phyloP scores from a whole-genome alignment of 495 filamentous ascomycete genomes.

The Delitschia confertaspora region DNA sequence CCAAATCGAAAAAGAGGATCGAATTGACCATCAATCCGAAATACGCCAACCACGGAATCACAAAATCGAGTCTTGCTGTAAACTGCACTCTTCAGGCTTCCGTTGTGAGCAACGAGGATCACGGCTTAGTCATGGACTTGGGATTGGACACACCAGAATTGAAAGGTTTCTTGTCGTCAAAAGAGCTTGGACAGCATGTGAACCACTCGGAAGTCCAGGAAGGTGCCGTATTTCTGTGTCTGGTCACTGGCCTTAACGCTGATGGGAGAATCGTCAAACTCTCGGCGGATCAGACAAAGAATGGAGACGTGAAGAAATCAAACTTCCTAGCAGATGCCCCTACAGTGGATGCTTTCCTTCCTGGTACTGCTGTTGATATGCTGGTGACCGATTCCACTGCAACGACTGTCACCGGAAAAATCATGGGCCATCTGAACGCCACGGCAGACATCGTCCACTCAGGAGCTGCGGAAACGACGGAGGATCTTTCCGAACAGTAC shows the following conservation, averaged over 20 bases:
- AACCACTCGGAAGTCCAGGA: constrained; percentile 58
- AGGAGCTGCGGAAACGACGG: constrained; percentile 53
- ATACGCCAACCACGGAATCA: constrained; percentile 64
- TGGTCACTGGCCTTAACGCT: constrained; percentile 63
- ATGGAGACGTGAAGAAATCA: constrained; percentile 60
- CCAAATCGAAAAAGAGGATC: constrained; percentile 68
- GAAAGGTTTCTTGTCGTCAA: constrained; percentile 81
- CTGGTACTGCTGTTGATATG: constrained; percentile 80
- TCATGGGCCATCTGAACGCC: constrained; percentile 84
- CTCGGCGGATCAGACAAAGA: constrained; percentile 59
- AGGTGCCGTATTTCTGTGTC: constrained; percentile 75
- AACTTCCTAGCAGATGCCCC: constrained; percentile 65
- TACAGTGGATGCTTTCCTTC: constrained; percentile 80
- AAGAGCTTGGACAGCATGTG: constrained; percentile 57
- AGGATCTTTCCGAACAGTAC: constrained; percentile 63
- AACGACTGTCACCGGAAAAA: constrained; percentile 64
- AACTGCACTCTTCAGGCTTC: constrained; percentile 77
- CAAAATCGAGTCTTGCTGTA: constrained; percentile 56
- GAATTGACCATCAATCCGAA: constrained; percentile 73
- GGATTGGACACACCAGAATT: constrained; percentile 57
- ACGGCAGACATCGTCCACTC: constrained; percentile 87
- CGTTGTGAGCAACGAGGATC: constrained; percentile 84
- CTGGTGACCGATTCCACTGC: constrained; percentile 62
- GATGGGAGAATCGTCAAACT: constrained; percentile 81
- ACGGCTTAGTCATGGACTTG: constrained; percentile 89